Evolutionary conservation across 2,329 filamentous ascomycete genomes (phyloP), one percentile per base, ranked within the genome.

Genomic region (Cercospora beticola): DNA sequence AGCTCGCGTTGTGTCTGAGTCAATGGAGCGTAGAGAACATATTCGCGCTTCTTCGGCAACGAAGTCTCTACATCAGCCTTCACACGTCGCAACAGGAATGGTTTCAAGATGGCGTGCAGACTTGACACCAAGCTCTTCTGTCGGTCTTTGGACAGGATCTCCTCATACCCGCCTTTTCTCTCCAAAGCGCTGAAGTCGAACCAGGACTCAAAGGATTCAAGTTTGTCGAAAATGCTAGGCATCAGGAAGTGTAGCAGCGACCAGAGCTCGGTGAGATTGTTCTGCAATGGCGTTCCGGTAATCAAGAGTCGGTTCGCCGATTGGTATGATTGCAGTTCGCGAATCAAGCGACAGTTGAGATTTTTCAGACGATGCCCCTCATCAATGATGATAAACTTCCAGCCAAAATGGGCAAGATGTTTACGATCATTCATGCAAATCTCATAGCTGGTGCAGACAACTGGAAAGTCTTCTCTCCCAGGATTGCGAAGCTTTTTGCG

Each of bases 321-420:
- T 26, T 90, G 89, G 76, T 98, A 98, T 0, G 91, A 90, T 71
- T 95, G 89, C 0, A 99, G 82, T 73, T 97, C 93, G 59, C 92
- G 90, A 71, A 98, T 97, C 0, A 99, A 84, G 67, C 92, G 92
- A 31, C 94, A 96, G 61, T 98, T 94, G 71, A 97, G 90, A 72
- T 99, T 99, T 83, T 99, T 99, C 86, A 99, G 89, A 0, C 95
- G 90, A 78, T 99, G 95, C 0, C 95, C 95, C 81, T 99, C 95
- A 74, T 99, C 94, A 70, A 99, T 97, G 73, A 99, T 95, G 76
- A 99, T 97, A 74, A 97, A 97, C 64, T 96, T 93, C 95, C 95
- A 99, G 40, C 93, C 90, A 66, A 97, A 94, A 67, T 91, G 90
- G 0, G 89, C 89, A 5, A 99, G 82, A 40, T 90, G 90, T 63